These are phyloP conservation scores for Nectriaceae sp. DNA, from an alignment of 2,329 filamentous ascomycete genomes.

Conservation along the genomic window DNA sequence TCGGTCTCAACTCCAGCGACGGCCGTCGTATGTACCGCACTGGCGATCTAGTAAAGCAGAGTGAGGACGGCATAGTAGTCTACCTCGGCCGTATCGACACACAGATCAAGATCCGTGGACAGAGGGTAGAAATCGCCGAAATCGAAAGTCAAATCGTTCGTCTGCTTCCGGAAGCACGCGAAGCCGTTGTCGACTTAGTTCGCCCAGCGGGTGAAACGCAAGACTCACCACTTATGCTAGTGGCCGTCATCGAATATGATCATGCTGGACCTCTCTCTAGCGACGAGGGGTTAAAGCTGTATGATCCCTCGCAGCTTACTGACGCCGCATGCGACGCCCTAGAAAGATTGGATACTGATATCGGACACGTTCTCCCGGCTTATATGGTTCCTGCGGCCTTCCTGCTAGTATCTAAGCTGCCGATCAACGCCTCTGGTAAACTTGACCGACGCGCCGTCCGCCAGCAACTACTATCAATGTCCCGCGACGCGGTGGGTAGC, in stretches of 20 bases:
- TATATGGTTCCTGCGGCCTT: slow-evolving; percentile 8
- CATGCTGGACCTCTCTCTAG: neutral
- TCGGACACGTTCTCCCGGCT: slow-evolving; percentile 1
- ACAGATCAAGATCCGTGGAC: slow-evolving; percentile 2
- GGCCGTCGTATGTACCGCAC: slow-evolving; percentile 5
- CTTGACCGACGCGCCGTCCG: neutral
- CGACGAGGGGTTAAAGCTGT: neutral
- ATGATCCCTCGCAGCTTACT: neutral
- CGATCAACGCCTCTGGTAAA: slow-evolving; percentile 2
- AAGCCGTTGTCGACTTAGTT: neutral
- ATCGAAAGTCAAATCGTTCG: neutral
- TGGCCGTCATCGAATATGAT: neutral
- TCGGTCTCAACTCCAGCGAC: neutral
- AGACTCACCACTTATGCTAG: neutral
- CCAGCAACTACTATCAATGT: neutral
- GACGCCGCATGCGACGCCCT: neutral
- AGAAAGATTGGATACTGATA: neutral
- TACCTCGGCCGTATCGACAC: slow-evolving; percentile 3
- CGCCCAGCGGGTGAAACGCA: neutral
- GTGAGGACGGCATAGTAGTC: slow-evolving; percentile 1
- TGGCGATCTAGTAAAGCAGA: slow-evolving; percentile 8
- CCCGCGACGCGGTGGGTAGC: neutral
- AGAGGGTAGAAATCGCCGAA: slow-evolving; percentile 1
- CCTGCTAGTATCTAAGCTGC: slow-evolving; percentile 2
- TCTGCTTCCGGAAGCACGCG: neutral